Base-by-base conservation (phyloP, 768 basidiomycete genomes). In the Boletus eberwhitei region DNA sequence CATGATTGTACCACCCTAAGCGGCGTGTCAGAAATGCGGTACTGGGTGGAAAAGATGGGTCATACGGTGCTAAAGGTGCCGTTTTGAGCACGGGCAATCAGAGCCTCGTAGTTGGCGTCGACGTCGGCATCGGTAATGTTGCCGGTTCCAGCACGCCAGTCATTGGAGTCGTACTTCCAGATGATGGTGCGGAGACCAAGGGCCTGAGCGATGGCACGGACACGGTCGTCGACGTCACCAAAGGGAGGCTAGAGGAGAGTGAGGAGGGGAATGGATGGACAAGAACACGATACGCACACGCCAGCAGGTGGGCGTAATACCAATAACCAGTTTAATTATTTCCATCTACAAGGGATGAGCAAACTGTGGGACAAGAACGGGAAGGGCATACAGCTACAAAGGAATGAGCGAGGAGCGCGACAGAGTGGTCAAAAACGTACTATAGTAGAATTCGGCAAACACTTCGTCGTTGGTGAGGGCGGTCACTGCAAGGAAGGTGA, bases 391-490 rank as follows among this genome's bases (percentile, higher is more conserved):
- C 70, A 8, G 68, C 68, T 71, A 47, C 9, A 9, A 3, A 36
- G 40, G 37, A 22, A 38, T 59, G 21, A 65, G 64, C 22, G 35
- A 40, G 4, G 45, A 26, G 5, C 0, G 9, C 5, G 22, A 14
- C n/a, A 9, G 29, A 24, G 22, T 17, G 5, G 38, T 5, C 24
- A 6, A 5, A 50, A 11, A 68, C 81, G 35, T 59, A 80, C 82
- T 83, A 71, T 89, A 93, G 55, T 85, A 90, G 17, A 93, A 74
- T 68, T 92, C 89, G 4, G 88, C 88, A 53, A 90, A 88, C 5
- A 82, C 86, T 57, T 86, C 73, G 59, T 81, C 73, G 64, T 84
- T 90, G 9, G 77, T 69, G 39, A 86, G 74, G 2, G 81, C 63
- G 0, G 86, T 86, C 81, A 79, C 83, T 84, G 52, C 2, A 47